Evolutionary conservation across 2,329 filamentous ascomycete genomes (phyloP).

Genomic region (Cladosporium sp.): DNA sequence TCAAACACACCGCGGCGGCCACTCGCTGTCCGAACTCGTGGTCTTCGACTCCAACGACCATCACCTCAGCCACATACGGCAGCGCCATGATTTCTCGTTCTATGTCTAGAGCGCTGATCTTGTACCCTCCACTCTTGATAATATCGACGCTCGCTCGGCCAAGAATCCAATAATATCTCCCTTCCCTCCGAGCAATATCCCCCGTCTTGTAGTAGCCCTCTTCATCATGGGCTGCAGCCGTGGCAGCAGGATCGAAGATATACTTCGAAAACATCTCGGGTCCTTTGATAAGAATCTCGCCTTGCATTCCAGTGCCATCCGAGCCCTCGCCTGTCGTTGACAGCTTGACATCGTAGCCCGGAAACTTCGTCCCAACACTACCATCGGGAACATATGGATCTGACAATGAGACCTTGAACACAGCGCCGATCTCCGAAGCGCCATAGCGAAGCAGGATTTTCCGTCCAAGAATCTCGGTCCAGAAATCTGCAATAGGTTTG

Average conservation of each 20-base stretch:
- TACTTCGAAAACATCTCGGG: conserved; percentile 32
- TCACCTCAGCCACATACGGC: conserved; percentile 45
- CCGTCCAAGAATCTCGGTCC: conserved; percentile 39
- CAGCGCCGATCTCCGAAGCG: conserved; percentile 47
- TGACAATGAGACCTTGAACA: conserved; percentile 39
- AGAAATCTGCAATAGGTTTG: conserved; percentile 46
- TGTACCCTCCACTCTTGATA: conserved; percentile 52
- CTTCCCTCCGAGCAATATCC: conserved; percentile 33
- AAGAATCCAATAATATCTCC: conserved; percentile 47
- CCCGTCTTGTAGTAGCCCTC: conserved; percentile 30
- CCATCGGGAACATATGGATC: conserved; percentile 37
- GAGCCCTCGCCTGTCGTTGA: conserved; percentile 33
- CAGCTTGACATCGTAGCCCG: conserved; percentile 42
- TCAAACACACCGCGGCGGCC: conserved; percentile 45
- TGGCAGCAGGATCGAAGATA: conserved; percentile 26
- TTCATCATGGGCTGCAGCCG: conserved; percentile 23
- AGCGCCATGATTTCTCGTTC: conserved; percentile 48
- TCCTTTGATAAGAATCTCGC: conserved; percentile 40
- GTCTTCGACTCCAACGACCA: conserved; percentile 48
- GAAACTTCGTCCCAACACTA: conserved; percentile 42
- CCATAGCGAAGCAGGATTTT: conserved; percentile 44
- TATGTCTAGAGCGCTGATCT: conserved; percentile 50
- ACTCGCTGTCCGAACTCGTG: conserved; percentile 51
- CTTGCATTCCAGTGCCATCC: conserved; percentile 28
- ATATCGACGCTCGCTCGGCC: conserved; percentile 49